Evolutionary conservation across 129 eudicot genomes (phyloP).

Genomic region (Flaveria ramosissima): DNA sequence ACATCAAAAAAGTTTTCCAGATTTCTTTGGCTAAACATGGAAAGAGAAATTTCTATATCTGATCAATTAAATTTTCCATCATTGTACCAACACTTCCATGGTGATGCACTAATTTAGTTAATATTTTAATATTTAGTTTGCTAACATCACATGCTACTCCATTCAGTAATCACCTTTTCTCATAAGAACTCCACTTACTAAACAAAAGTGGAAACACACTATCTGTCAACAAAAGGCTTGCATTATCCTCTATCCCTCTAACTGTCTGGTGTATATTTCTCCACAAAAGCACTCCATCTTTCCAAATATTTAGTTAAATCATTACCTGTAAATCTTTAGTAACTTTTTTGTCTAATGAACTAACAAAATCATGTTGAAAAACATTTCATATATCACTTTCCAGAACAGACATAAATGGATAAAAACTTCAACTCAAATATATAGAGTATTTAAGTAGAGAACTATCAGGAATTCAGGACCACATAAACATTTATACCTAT

Average conservation of each 20-base stretch:
- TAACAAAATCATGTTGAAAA: not conserved
- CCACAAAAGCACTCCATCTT: not conserved
- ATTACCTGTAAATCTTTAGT: not conserved
- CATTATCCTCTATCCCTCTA: constrained; percentile 5
- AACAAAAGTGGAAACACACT: constrained; percentile 6
- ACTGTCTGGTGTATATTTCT: not conserved
- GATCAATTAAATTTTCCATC: not conserved
- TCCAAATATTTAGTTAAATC: not conserved
- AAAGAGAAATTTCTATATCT: not conserved
- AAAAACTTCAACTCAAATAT: not conserved
- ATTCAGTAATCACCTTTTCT: not conserved
- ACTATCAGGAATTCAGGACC: not conserved
- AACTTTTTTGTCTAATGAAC: not conserved
- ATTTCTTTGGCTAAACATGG: not conserved
- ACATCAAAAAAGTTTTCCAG: not conserved
- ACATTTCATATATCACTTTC: not conserved
- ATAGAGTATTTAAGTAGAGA: not conserved
- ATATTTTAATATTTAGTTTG: not conserved
- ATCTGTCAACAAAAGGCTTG: constrained; percentile 1
- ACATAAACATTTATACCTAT: not conserved
- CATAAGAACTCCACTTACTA: constrained; percentile 8
- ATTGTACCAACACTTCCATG: constrained; percentile 9
- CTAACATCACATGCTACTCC: constrained; percentile 15
- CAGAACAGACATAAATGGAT: not conserved
- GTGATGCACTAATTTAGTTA: constrained; percentile 9